Conservation (phyloP, 768 basidiomycete genomes). For the Leccinellum rugosiceps region DNA sequence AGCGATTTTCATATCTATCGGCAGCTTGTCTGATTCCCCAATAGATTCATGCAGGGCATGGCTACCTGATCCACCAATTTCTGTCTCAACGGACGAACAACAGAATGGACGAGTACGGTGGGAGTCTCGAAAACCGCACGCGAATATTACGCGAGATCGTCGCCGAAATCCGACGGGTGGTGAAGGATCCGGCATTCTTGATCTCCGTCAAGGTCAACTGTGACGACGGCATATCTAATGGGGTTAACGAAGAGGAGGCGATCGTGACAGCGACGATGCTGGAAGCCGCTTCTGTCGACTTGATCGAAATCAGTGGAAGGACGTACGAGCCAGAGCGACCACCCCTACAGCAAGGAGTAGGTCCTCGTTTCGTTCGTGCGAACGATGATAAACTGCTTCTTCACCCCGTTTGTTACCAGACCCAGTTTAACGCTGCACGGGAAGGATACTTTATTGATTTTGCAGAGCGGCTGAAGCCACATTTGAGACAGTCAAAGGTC, state of each 20-base stretch:
- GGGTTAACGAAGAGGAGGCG: constrained; percentile 33
- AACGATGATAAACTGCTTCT: background rate
- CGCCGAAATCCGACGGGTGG: constrained; percentile 39
- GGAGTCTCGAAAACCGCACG: constrained; percentile 47
- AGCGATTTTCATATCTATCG: background rate
- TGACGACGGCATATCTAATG: constrained; percentile 26
- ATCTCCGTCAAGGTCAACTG: constrained; percentile 35
- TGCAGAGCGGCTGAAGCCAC: constrained; percentile 25
- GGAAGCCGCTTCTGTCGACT: constrained; percentile 35
- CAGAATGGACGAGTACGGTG: constrained; percentile 57
- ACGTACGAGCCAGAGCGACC: constrained; percentile 29
- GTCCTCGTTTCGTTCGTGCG: background rate
- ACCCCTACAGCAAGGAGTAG: constrained; percentile 9
- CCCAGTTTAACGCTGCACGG: constrained; percentile 7
- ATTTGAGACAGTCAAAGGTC: constrained; percentile 24
- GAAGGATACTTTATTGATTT: constrained; percentile 34
- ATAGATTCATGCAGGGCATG: constrained; percentile 44
- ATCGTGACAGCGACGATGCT: constrained; percentile 29
- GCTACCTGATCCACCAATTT: constrained; percentile 48
- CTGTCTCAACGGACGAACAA: constrained; percentile 41
- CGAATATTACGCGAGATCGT: constrained; percentile 48
- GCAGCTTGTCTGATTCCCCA: background rate
- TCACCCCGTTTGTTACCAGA: constrained; percentile 7
- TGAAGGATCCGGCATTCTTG: constrained; percentile 31
- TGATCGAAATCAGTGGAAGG: constrained; percentile 42